A percentile compares a stretch with the other conserved stretches of the same genome.
Conservation (phyloP, 2,329 filamentous ascomycete genomes). For the Colletotrichum salicis region DNA sequence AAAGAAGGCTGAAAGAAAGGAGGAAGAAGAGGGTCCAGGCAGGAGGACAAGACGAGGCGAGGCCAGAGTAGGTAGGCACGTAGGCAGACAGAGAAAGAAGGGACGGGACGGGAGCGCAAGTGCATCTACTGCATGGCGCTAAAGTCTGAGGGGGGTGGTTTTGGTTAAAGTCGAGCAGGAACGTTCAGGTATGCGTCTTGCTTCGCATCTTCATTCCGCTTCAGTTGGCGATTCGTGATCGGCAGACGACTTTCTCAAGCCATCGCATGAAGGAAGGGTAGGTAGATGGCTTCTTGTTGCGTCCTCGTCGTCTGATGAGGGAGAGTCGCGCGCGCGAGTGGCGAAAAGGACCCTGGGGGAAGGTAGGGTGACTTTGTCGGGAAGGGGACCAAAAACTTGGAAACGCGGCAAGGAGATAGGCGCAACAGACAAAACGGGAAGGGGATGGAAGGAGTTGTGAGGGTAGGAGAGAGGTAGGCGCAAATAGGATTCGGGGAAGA, state of each 20-base stretch:
- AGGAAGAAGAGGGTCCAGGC: conserved; percentile 26
- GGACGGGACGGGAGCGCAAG: conserved; percentile 36
- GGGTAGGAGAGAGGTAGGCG: conserved; percentile 17
- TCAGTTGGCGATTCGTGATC: conserved; percentile 33
- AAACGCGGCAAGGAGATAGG: conserved; percentile 21
- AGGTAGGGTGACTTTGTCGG: background rate
- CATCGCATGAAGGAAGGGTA: conserved; percentile 20
- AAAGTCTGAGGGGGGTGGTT: conserved; percentile 21
- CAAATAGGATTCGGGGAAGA: conserved; percentile 14
- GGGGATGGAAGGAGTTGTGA: background rate
- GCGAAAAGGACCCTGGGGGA: conserved; percentile 14
- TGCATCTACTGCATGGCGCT: conserved; percentile 37
- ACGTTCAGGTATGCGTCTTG: conserved; percentile 34
- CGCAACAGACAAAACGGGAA: conserved; percentile 1
- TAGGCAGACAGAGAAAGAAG: conserved; percentile 20
- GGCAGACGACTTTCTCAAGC: conserved; percentile 32
- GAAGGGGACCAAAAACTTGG: conserved; percentile 14
- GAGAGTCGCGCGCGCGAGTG: conserved; percentile 15
- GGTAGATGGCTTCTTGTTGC: background rate
- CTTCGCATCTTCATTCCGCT: conserved; percentile 35
- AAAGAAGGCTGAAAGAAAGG: conserved; percentile 23
- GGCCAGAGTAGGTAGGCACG: background rate
- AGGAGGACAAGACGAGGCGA: conserved; percentile 13
- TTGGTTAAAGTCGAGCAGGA: conserved; percentile 28
- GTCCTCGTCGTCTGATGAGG: background rate